These are phyloP conservation scores for Vigna radiata DNA, from an alignment of 306 rosid genomes.

Conservation along the genomic window DNA sequence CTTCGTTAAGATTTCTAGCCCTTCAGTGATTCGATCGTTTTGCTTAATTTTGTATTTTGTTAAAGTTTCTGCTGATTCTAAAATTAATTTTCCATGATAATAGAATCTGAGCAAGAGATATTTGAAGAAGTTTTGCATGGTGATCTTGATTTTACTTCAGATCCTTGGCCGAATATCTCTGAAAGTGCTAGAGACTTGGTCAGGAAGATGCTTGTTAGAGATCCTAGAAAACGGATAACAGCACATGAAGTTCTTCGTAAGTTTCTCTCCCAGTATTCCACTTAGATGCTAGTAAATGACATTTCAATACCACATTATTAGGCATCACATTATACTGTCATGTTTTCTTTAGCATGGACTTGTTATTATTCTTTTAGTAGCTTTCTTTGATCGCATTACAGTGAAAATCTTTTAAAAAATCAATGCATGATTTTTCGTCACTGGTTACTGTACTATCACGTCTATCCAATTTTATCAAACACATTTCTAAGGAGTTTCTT, in stretches of 20 bases:
- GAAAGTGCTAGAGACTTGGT: conserved; percentile 82
- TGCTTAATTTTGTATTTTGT: conserved; percentile 19
- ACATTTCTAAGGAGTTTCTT: background rate
- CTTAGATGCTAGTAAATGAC: background rate
- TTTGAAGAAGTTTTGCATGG: conserved; percentile 70
- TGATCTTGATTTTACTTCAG: conserved; percentile 73
- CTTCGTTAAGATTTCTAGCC: background rate
- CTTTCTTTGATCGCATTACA: background rate
- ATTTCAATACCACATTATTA: background rate
- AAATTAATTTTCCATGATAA: conserved; percentile 36
- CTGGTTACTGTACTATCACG: background rate
- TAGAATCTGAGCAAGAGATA: conserved; percentile 75
- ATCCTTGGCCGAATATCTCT: conserved; percentile 86
- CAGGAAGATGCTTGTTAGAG: conserved; percentile 71
- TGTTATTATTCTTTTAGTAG: background rate
- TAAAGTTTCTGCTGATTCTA: background rate
- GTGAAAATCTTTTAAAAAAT: background rate
- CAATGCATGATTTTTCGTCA: background rate
- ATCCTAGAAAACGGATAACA: conserved; percentile 70
- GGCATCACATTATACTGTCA: background rate
- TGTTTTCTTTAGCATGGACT: background rate
- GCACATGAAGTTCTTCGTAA: conserved; percentile 84
- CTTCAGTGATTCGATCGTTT: conserved; percentile 5
- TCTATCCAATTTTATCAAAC: background rate
- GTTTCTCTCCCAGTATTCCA: conserved; percentile 37